Evolutionary conservation across 345 rosid species (phyloP), one percentile per base, ranked within the genome.

Genomic region (Rhizophora apiculata): DNA sequence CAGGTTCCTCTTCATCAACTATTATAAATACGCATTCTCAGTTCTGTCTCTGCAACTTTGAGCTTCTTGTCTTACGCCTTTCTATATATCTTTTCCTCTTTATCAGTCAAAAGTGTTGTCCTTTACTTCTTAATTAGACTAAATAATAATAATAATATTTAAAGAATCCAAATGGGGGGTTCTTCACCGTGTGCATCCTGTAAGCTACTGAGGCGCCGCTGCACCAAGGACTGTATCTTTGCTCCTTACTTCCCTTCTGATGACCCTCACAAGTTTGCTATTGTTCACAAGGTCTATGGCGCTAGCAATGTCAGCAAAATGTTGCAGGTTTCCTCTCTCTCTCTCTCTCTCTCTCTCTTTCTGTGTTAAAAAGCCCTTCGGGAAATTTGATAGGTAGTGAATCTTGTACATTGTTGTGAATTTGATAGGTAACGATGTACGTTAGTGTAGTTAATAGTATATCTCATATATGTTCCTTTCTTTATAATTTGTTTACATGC

Each of bases 281-380:
- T 83, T 65, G 97, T 91, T 70, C 97, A 91, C 80, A 91, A 89
- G 82, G 87, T 91, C 68, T 91, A 88, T 31, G 97, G 97, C 0
- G 97, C 97, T 0, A 91, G 97, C 77, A 91, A 89, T 78, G 85
- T 89, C 66, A 87, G 90, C 84, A 91, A 91, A 80, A 89, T 91
- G 96, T 80, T 91, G 69, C 93, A 91, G 95, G 96, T 86, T 39
- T 18, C 85, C 56, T 27, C 63, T 63, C 60, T 56, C 66, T 36
- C 53, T 34, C 61, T 55, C 60, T 48, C 13, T 16, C 61, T 26
- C 58, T 58, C 9, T 68, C n/a, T 46, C 18, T 63, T 13, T 32
- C 13, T 29, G 43, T 70, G 13, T 56, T 60, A 53, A 39, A 8
- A 34, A 34, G 37, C 37, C 37, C 10, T 34, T 34, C 9, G 0